phyloP scores from a whole-genome alignment of 139 green algal genomes.

The Chlamydomonas urium region DNA sequence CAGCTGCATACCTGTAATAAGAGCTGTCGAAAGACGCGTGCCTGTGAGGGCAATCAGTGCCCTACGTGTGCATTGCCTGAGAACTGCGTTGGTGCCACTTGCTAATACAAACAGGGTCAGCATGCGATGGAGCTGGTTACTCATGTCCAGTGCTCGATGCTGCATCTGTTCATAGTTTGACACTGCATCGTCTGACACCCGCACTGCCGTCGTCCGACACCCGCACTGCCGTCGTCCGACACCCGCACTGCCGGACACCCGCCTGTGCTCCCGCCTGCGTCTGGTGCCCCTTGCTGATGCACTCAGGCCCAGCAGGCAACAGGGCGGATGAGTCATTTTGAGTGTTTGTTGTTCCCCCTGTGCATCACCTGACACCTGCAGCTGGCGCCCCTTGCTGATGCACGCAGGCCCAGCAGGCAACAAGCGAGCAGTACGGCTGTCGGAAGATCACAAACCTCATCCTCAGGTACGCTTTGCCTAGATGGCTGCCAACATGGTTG shows the following conservation, averaged over 20 bases:
- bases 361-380: background rate
- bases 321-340: background rate
- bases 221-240: no score
- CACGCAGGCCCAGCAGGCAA: conserved; percentile 5
- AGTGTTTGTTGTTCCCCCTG: background rate
- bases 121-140: no score
- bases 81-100: no score
- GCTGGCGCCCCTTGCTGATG: background rate
- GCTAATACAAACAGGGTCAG: no score
- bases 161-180: background rate
- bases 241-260: no score
- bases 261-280: no score
- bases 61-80: background rate
- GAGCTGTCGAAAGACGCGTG: background rate
- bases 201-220: no score
- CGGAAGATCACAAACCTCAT: conserved; percentile 25
- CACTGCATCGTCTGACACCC: no score
- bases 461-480: conserved; percentile 17
- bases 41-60: background rate
- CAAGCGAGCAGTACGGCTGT: conserved; percentile 14
- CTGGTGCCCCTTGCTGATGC: background rate
- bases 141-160: no score
- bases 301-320: background rate
- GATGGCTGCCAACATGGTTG: no score
- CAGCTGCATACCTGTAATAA: background rate